Evolutionary conservation across 2,329 filamentous ascomycete genomes (phyloP), one percentile per base, ranked within the genome.

Genomic region (Emergomyces orientalis): DNA sequence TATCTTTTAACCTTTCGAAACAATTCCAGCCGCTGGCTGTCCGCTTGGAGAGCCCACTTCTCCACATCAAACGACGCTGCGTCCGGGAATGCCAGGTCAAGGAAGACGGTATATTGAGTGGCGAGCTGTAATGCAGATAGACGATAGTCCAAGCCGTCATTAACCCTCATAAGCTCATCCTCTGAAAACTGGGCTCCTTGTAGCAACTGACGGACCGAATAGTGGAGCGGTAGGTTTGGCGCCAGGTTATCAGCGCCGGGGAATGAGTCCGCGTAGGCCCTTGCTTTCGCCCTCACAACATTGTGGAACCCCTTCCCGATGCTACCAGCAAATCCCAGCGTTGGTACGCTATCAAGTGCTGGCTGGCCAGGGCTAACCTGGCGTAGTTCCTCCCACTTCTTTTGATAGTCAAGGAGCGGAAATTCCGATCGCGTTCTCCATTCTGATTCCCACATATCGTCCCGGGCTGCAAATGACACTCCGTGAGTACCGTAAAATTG

Each of bases 401-500:
- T 41, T 49, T 66, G 63, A 52, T 60, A 65, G 45, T 63, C 59
- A 54, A 62, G 51, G 19, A 67, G 63, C 6, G 65, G 64, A 41
- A 67, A 49, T 8, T 63, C 65, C 25, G 61, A 59, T 19, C 67
- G 64, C 25, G 47, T 57, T 47, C 61, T 60, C 61, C 62, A 65
- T 39, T 65, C 55, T 9, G 41, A 49, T 32, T 65, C 65, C 66
- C 66, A 69, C 51, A 63, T 60, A 43, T 67, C 65, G 54, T 69
- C 60, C 58, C 66, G 65, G 52, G 67, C 67, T 30, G 62, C 57
- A 59, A 68, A 67, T 49, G 63, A 63, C 14, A 68, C 63, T 34
- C 60, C 47, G 34, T 63, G 63, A 25, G 61, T 52, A 47, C 56
- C 41, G 51, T 52, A 62, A 57, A 66, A 61, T 41, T 13, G 47